A percentile compares a stretch with the other conserved stretches of the same genome.
Evolutionary conservation across 2,329 filamentous ascomycete species (phyloP).

Genomic region (Onygenales sp.): DNA sequence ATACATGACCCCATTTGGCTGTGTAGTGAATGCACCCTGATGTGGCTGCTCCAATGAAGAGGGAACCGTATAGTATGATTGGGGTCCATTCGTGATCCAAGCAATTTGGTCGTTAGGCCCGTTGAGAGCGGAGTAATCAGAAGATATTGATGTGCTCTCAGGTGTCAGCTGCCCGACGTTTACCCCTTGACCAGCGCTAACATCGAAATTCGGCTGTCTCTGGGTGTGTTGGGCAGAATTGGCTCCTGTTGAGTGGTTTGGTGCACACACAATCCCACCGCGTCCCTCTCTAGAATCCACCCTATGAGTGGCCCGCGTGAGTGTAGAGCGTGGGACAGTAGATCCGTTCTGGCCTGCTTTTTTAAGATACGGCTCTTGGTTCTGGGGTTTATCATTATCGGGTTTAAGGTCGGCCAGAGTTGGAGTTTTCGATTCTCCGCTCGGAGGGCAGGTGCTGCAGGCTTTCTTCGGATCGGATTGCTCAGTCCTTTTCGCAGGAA

Average conservation of each 20-base stretch:
- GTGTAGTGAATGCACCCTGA: not conserved
- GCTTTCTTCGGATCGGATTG: conserved; percentile 1
- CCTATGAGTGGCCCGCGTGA: not conserved
- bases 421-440: not conserved
- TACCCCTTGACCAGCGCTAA: not conserved
- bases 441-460: not conserved
- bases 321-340: not conserved
- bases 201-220: not conserved
- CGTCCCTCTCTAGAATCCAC: not conserved
- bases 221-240: conserved; percentile 3
- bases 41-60: not conserved
- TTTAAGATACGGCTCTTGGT: not conserved
- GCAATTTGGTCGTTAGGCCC: conserved; percentile 8
- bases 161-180: not conserved
- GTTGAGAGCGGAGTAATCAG: conserved; percentile 8
- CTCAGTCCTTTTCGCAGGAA: conserved; percentile 14
- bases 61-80: conserved; percentile 8
- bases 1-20: not conserved
- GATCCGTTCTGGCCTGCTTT: not conserved
- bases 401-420: not conserved
- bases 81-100: conserved; percentile 13
- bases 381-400: not conserved
- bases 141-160: conserved; percentile 9
- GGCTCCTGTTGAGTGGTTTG: not conserved
- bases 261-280: not conserved